These are phyloP conservation scores for Trichophyton mentagrophytes DNA, from an alignment of 2,329 filamentous ascomycete genomes.

Conservation along the genomic window DNA sequence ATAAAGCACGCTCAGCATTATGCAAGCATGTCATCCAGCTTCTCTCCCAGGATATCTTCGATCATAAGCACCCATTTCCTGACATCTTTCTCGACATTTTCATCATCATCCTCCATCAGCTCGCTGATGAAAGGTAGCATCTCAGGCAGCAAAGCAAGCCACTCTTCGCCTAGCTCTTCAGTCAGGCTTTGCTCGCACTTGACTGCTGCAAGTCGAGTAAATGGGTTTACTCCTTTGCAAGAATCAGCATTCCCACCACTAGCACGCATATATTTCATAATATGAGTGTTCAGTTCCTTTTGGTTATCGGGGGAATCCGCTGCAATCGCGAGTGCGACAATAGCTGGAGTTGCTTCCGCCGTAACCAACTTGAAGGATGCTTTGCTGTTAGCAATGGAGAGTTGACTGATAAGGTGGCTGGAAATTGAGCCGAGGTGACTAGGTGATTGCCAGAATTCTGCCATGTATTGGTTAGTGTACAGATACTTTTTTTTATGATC, in stretches of 20 bases:
- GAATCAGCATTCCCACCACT: conserved; percentile 30
- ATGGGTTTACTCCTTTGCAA: conserved; percentile 45
- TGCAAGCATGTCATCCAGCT: conserved; percentile 80
- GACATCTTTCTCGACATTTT: conserved; percentile 79
- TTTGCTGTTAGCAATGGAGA: conserved; percentile 35
- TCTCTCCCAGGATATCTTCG: conserved; percentile 79
- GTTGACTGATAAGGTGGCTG: conserved; percentile 56
- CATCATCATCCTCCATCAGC: conserved; percentile 90
- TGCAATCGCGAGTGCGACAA: conserved; percentile 66
- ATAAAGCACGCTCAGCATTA: conserved; percentile 31
- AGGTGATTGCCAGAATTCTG: conserved; percentile 84
- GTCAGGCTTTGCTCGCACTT: conserved; percentile 70
- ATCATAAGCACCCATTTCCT: conserved; percentile 83
- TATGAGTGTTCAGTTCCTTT: conserved; percentile 67
- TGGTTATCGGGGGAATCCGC: conserved; percentile 80
- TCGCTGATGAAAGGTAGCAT: conserved; percentile 96
- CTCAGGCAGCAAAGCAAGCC: conserved; percentile 80
- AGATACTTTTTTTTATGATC: conserved; percentile 5
- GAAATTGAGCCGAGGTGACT: conserved; percentile 68
- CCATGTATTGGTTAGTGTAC: background rate
- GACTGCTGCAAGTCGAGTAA: conserved; percentile 68
- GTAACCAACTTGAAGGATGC: conserved; percentile 35
- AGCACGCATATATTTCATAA: conserved; percentile 63
- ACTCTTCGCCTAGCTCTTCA: conserved; percentile 75
- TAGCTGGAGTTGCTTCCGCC: conserved; percentile 54